These are phyloP conservation scores for Solanum corneliomulleri DNA, from an alignment of 257 asterid genomes.

Conservation along the genomic window DNA sequence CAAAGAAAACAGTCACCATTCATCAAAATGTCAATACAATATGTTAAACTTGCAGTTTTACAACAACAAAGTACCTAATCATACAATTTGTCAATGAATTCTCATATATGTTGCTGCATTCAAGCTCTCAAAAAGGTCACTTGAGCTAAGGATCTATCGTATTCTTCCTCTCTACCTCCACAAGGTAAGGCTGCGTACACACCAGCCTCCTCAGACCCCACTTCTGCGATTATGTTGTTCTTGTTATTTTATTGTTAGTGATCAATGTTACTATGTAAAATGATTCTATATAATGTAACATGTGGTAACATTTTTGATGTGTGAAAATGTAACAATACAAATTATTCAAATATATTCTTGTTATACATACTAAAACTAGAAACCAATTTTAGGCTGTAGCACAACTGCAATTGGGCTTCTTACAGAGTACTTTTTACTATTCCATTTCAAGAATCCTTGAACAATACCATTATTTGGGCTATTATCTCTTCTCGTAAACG, in stretches of 20 bases:
- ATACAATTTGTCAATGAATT: no score
- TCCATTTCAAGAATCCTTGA: slow-evolving; percentile 37
- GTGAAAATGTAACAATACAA: not conserved
- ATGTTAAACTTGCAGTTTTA: no score
- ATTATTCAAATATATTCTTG: not conserved
- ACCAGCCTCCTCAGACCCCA: not conserved
- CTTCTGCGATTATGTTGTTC: not conserved
- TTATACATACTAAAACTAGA: not conserved
- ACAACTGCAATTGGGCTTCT: slow-evolving; percentile 21
- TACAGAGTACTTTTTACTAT: slow-evolving; percentile 14
- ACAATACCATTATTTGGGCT: not conserved
- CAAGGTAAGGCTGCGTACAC: not conserved
- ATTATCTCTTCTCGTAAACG: not conserved
- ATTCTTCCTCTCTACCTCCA: not conserved
- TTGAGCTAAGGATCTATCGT: not conserved
- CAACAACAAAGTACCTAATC: no score
- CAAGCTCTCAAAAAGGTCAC: no score
- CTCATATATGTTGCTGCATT: no score
- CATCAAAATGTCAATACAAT: no score
- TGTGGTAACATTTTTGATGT: not conserved
- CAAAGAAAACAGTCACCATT: no score
- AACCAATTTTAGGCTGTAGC: not conserved
- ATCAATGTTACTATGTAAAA: not conserved
- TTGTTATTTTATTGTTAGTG: not conserved
- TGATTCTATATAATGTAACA: not conserved